Conservation (phyloP, 1,139 yeast genomes). For the Suhomyces chickasaworum region DNA sequence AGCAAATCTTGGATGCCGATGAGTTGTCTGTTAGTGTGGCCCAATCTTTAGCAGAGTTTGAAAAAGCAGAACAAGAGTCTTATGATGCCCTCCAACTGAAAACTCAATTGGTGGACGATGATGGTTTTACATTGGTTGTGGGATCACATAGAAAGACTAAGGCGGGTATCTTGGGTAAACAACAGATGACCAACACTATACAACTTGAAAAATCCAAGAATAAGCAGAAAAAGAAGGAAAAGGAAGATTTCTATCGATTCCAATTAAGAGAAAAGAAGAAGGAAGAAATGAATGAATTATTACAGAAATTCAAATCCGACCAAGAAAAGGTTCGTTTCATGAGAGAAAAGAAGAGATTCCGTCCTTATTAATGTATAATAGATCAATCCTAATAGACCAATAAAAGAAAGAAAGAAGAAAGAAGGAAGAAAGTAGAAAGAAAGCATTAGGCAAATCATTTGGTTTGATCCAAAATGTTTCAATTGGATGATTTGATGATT, state of each 20-base stretch:
- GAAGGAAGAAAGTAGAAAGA: too few relatives aligned
- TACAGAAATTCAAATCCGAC: slow-evolving; percentile 83
- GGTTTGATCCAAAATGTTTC: too few relatives aligned
- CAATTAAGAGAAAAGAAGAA: slow-evolving; percentile 94
- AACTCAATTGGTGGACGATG: slow-evolving; percentile 77
- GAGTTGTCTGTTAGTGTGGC: slow-evolving; percentile 55
- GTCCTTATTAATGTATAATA: slow-evolving; percentile 59
- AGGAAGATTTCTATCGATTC: slow-evolving; percentile 91
- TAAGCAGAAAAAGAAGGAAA: slow-evolving; percentile 75
- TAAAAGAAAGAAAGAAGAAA: too few relatives aligned
- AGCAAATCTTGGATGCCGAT: slow-evolving; percentile 46
- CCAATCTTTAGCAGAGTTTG: slow-evolving; percentile 64
- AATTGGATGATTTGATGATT: too few relatives aligned
- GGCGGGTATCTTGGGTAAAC: slow-evolving; percentile 62
- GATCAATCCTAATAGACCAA: neutral
- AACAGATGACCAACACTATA: slow-evolving; percentile 47
- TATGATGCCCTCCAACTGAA: slow-evolving; percentile 57
- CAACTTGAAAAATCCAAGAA: slow-evolving; percentile 46
- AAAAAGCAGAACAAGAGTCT: slow-evolving; percentile 67
- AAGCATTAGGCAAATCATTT: too few relatives aligned
- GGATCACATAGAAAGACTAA: slow-evolving; percentile 83
- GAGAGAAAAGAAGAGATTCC: slow-evolving; percentile 80
- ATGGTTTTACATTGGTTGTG: slow-evolving; percentile 90
- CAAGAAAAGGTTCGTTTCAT: slow-evolving; percentile 79
- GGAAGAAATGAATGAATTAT: slow-evolving; percentile 84